Conservation (phyloP, 345 rosid genomes). For the Gossypium australe region DNA sequence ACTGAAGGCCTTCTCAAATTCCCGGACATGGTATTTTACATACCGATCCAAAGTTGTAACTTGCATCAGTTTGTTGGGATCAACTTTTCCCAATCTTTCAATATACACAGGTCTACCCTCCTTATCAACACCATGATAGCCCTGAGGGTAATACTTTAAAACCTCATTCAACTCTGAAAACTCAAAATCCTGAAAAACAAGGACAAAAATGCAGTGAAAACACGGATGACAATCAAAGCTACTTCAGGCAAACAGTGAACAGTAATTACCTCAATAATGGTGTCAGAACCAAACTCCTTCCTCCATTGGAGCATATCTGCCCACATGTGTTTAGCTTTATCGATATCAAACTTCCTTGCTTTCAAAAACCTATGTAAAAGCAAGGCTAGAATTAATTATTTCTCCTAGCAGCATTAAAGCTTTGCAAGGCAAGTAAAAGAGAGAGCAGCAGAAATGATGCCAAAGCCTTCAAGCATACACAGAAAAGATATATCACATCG, state of each 20-base stretch:
- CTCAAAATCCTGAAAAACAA: slow-evolving; percentile 69
- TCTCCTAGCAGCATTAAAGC: not conserved
- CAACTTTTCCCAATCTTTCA: slow-evolving; percentile 93
- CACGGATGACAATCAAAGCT: not conserved
- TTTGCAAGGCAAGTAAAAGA: not conserved
- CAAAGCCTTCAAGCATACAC: not conserved
- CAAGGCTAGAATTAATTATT: not conserved
- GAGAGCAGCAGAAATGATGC: not conserved
- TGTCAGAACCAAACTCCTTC: slow-evolving; percentile 72
- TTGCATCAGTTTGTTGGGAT: slow-evolving; percentile 78
- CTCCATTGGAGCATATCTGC: slow-evolving; percentile 97
- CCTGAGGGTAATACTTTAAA: slow-evolving; percentile 76
- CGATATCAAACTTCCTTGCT: slow-evolving; percentile 88
- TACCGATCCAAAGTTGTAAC: slow-evolving; percentile 85
- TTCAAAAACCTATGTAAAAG: slow-evolving; percentile 55
- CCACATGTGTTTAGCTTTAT: slow-evolving; percentile 98
- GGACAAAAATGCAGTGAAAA: slow-evolving; percentile 15
- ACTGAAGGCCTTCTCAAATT: slow-evolving; percentile 78
- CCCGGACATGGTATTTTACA: slow-evolving; percentile 81
- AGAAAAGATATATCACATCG: not conserved
- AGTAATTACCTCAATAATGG: slow-evolving; percentile 60
- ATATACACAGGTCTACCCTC: slow-evolving; percentile 93
- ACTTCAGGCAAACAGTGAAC: slow-evolving; percentile 15
- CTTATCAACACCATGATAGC: slow-evolving; percentile 96
- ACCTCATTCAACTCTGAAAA: slow-evolving; percentile 81